These are phyloP conservation scores for Medicago lupulina DNA, from an alignment of 306 rosid genomes.

Conservation along the genomic window DNA sequence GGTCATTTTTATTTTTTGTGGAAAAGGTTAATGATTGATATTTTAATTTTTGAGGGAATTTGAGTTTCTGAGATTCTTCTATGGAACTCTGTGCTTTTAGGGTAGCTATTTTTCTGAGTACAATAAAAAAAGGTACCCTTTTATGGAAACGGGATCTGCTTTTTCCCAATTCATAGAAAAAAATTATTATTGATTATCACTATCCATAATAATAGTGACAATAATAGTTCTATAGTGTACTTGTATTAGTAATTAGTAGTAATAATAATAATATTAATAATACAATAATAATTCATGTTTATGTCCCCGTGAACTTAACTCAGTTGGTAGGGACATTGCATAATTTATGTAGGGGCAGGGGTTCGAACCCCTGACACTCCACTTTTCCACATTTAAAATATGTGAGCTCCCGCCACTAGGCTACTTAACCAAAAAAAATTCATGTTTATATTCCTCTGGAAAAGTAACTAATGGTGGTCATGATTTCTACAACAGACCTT, in stretches of 20 bases:
- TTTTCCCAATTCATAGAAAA: constrained; percentile 63
- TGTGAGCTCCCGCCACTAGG: too few relatives aligned
- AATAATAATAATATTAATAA: not conserved
- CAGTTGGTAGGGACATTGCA: too few relatives aligned
- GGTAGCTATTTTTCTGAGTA: constrained; percentile 75
- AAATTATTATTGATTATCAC: constrained; percentile 27
- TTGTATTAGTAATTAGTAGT: not conserved
- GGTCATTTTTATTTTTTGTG: constrained; percentile 16
- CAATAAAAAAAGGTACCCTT: constrained; percentile 71
- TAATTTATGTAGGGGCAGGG: too few relatives aligned
- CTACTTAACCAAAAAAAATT: too few relatives aligned
- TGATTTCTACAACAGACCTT: constrained; percentile 72
- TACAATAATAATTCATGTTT: constrained; percentile 30
- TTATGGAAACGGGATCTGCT: constrained; percentile 92
- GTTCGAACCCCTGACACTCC: too few relatives aligned
- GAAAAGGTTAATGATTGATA: constrained; percentile 61
- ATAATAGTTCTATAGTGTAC: constrained; percentile 1
- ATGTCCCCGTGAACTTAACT: too few relatives aligned
- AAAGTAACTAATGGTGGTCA: constrained; percentile 68
- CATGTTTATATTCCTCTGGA: constrained; percentile 53
- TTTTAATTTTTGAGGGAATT: constrained; percentile 24
- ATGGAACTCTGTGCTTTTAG: constrained; percentile 82
- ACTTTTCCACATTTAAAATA: too few relatives aligned
- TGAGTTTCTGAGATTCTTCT: constrained; percentile 66
- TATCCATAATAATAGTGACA: constrained; percentile 18